Base-by-base conservation (phyloP, 1,284 basidiomycete species). In the Rhodofomes roseus region DNA sequence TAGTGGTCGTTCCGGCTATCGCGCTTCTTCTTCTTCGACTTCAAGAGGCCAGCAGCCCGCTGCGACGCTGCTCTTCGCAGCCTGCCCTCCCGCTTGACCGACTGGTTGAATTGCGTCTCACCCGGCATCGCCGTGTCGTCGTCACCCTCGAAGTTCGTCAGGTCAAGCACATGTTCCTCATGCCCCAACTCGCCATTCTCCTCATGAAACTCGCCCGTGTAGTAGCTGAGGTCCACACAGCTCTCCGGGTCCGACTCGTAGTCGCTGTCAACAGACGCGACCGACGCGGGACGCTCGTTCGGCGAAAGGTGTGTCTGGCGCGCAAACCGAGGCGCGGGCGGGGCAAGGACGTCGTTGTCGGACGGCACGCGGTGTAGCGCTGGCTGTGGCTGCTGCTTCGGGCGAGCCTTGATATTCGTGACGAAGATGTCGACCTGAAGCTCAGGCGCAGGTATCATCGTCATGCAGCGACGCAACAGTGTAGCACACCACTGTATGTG, bases 401-500 rank as follows among this genome's bases (percentile, higher is more conserved):
- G 46, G 12, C 23, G 14, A 29, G 65, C 65, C 59, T 72, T 72
- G 58, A 77, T 75, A 62, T 87, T 87, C 2, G 90, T 91, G 43
- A 95, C 91, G 68, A 86, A 95, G 36, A 95, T 88, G 66, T 93
- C 89, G 55, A 95, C 76, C 63, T 90, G 84, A 12, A 95, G 76
- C 39, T 83, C 79, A 3, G 82, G 75, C 9, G 70, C 40, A 0
- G 85, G 77, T 14, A 91, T 78, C 73, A 91, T 79, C 52, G 82
- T 77, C 68, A 85, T 81, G 71, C 91, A 94, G 31, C 81, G 78
- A 27, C 87, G 81, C 27, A 95, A 71, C 51, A 86, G 77, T 2
- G 85, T 78, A 0, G 92, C 91, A 57, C 89, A 87, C 93, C 93
- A 95, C 59, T 89, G 86, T 41, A 94, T 78, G 69, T 95, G 91